Percentiles rank a stretch among this genome's conserved stretches.
Conservation (phyloP, 371 early-diverging fungal genomes). For the Mortierella sp. region DNA sequence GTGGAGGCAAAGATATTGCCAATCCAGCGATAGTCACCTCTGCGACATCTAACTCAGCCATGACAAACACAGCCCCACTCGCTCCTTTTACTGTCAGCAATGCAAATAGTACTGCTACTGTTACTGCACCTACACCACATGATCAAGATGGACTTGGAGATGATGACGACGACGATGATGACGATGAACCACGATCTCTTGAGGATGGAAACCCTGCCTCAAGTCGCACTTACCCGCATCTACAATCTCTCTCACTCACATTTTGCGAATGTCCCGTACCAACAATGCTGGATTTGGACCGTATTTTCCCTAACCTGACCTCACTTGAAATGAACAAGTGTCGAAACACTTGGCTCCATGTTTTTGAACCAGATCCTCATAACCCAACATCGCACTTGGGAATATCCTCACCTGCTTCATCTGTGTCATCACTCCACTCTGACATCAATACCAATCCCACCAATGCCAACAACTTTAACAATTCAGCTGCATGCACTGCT, state of each 20-base stretch:
- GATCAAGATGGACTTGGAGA: constrained; percentile 1
- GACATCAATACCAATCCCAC: background rate
- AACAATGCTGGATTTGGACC: constrained; percentile 33
- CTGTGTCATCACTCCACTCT: background rate
- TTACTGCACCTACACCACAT: background rate
- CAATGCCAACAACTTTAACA: background rate
- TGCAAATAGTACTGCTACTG: background rate
- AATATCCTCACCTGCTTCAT: background rate
- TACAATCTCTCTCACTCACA: constrained; percentile 26
- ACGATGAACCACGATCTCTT: constrained; percentile 3
- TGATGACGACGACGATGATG: constrained; percentile 10
- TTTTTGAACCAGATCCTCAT: constrained; percentile 34
- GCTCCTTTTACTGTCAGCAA: background rate
- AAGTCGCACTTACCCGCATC: constrained; percentile 11
- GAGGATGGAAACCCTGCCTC: background rate
- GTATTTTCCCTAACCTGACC: constrained; percentile 28
- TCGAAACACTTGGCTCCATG: constrained; percentile 35
- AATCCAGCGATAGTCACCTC: background rate
- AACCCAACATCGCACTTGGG: constrained; percentile 18
- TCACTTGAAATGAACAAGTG: constrained; percentile 40
- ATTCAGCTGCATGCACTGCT: background rate
- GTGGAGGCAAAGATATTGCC: constrained; percentile 12
- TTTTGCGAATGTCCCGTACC: constrained; percentile 26
- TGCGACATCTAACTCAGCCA: background rate
- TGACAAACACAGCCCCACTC: background rate